Evolutionary conservation across 1,284 basidiomycete genomes (phyloP), one percentile per base, ranked within the genome.

Genomic region (Trichosporon faecale): DNA sequence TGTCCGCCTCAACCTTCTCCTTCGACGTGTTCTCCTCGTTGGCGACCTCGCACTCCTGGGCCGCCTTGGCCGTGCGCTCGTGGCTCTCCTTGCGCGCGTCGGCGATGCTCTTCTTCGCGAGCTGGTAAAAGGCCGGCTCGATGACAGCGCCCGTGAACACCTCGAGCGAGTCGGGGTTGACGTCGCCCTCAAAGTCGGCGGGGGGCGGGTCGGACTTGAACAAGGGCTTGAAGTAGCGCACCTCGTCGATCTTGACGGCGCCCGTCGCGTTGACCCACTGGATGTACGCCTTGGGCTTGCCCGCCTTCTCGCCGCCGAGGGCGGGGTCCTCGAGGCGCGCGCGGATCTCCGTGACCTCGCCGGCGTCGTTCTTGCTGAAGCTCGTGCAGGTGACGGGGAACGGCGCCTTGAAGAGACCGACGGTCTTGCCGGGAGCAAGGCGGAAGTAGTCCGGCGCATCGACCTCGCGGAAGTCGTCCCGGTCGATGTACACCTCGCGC

Each of bases 391-490:
- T 95, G 81, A 99, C 92, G 7, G 95, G 94, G 83, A 90, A 86
- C 3, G 95, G 95, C n/a, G 91, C 95, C 83, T 96, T 92, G 86
- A 98, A 95, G 35, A 99, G 86, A 29, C 97, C 97, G 57, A 99
- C 96, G 0, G 93, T 94, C 86, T 98, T 98, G 60, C 95, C 95
- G 2, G 97, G 97, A 2, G 95, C 95, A 55, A 99, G 89, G 25
- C 97, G 91, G 89, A 97, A 99, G 85, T 98, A 99, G 82, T 99
- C 96, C 74, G 91, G 90, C 21, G 93, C 93, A 79, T 97, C 95
- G 76, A 92, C 89, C 31, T 91, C 85, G 67, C 96, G 88, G 88
- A 99, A 99, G 84, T 99, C 97, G 72, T 96, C 93, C 31, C 87
- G 85, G 75, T 99, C 96, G 78, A 99, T 98, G 85, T 93, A 99